Evolutionary conservation across 2,329 filamentous ascomycete genomes (phyloP).

Genomic region (Trichoderma pleuroti): DNA sequence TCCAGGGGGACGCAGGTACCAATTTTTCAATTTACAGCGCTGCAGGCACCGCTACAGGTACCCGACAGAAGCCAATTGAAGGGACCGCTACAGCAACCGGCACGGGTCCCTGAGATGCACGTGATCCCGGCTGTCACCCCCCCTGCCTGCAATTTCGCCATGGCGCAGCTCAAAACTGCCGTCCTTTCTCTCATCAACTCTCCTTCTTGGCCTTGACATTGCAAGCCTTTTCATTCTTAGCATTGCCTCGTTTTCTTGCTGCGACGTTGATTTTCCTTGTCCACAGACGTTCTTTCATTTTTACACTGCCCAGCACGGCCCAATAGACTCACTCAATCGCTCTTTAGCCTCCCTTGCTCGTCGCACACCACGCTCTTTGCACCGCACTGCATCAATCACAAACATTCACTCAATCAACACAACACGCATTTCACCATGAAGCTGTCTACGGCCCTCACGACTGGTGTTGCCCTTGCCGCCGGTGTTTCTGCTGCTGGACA

Average conservation of each 20-base stretch:
- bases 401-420: neutral
- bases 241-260: conserved; percentile 9
- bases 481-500: conserved; percentile 39
- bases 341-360: neutral
- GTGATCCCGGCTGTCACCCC: conserved; percentile 5
- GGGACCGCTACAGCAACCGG: neutral
- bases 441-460: conserved; percentile 36
- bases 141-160: conserved; percentile 15
- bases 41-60: neutral
- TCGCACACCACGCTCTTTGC: conserved; percentile 7
- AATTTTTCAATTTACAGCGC: neutral
- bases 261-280: conserved; percentile 11
- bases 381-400: neutral
- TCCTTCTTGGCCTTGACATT: neutral
- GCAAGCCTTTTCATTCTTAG: conserved; percentile 5
- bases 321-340: conserved; percentile 2
- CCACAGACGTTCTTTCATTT: conserved; percentile 3
- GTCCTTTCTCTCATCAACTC: neutral
- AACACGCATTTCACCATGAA: conserved; percentile 50
- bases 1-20: conserved; percentile 15
- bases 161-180: conserved; percentile 7
- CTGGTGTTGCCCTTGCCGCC: conserved; percentile 37
- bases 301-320: neutral
- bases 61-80: neutral
- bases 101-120: conserved; percentile 6